phyloP scores from a whole-genome alignment of 2,329 filamentous ascomycete species.

The Ophiosphaerella korrae region DNA sequence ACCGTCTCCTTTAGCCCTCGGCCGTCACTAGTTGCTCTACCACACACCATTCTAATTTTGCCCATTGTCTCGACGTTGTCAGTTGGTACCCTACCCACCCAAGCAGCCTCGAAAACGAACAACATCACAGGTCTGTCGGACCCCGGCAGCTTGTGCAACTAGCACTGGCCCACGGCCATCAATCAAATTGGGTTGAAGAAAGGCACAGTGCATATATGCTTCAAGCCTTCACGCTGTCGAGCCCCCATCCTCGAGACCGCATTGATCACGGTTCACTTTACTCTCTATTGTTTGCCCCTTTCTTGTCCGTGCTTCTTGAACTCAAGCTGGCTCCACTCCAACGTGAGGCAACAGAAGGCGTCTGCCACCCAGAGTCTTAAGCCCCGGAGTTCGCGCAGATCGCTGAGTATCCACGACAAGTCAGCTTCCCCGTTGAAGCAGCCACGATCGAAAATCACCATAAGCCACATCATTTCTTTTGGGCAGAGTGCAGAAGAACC shows the following conservation, averaged over 20 bases:
- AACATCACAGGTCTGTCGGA: slow-evolving; percentile 39
- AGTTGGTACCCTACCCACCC: slow-evolving; percentile 29
- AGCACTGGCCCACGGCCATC: slow-evolving; percentile 29
- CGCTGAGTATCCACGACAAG: slow-evolving; percentile 37
- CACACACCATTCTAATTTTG: slow-evolving; percentile 8
- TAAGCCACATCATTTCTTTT: slow-evolving; percentile 44
- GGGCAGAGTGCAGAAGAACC: slow-evolving; percentile 40
- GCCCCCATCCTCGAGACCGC: slow-evolving; percentile 11
- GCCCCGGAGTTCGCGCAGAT: slow-evolving; percentile 35
- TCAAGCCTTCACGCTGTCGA: slow-evolving; percentile 27
- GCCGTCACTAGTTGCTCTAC: slow-evolving; percentile 15
- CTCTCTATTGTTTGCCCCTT: slow-evolving; percentile 3
- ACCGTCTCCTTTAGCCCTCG: slow-evolving; percentile 23
- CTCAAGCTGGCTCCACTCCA: slow-evolving; percentile 7
- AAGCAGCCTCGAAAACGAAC: slow-evolving; percentile 26
- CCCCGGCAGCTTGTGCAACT: slow-evolving; percentile 42
- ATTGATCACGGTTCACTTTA: slow-evolving; percentile 7
- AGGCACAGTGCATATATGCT: slow-evolving; percentile 46
- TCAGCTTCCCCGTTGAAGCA: slow-evolving; percentile 37
- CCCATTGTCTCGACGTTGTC: slow-evolving; percentile 23
- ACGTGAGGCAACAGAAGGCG: slow-evolving; percentile 20
- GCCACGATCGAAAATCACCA: slow-evolving; percentile 37
- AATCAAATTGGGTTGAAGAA: slow-evolving; percentile 32
- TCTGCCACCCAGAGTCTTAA: slow-evolving; percentile 27
- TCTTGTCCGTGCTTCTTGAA: slow-evolving; percentile 6